Evolutionary conservation across 164 flowering plant species (phyloP).

Genomic region (Tetracentron sinense): DNA sequence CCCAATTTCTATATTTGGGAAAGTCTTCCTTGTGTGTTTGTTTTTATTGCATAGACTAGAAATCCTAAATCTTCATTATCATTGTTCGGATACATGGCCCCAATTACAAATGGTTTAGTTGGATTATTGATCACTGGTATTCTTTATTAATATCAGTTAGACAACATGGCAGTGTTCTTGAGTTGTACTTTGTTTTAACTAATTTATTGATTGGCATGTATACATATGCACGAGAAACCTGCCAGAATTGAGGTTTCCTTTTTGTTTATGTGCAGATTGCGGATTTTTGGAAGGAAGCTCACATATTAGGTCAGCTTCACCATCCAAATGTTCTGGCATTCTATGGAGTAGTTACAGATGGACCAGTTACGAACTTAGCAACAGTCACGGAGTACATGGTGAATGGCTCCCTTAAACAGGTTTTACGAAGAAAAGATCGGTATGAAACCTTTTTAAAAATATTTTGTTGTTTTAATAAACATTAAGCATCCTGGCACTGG

Average conservation of each 20-base stretch:
- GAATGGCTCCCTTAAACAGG: constrained; percentile 51
- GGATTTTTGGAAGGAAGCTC: constrained; percentile 52
- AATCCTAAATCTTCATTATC: no score
- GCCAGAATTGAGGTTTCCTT: background rate
- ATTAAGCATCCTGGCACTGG: background rate
- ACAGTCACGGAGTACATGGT: constrained; percentile 54
- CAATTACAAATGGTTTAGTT: no score
- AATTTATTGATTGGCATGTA: no score
- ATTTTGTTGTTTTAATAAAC: background rate
- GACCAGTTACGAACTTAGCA: constrained; percentile 34
- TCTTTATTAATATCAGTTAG: no score
- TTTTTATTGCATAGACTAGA: no score
- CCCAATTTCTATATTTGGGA: no score
- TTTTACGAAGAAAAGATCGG: constrained; percentile 40
- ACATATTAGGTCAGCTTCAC: constrained; percentile 35
- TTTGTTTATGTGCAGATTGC: constrained; percentile 19
- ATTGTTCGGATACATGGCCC: no score
- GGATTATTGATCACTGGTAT: no score
- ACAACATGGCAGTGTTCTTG: no score
- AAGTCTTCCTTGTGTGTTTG: no score
- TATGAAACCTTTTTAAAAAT: constrained; percentile 11
- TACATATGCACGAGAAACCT: no score
- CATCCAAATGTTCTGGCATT: constrained; percentile 54
- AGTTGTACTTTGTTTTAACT: no score
- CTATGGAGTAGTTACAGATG: constrained; percentile 49